A percentile compares a stretch with the other conserved stretches of the same genome.
phyloP scores from a whole-genome alignment of 495 filamentous ascomycete species.

The Podospora comata region DNA sequence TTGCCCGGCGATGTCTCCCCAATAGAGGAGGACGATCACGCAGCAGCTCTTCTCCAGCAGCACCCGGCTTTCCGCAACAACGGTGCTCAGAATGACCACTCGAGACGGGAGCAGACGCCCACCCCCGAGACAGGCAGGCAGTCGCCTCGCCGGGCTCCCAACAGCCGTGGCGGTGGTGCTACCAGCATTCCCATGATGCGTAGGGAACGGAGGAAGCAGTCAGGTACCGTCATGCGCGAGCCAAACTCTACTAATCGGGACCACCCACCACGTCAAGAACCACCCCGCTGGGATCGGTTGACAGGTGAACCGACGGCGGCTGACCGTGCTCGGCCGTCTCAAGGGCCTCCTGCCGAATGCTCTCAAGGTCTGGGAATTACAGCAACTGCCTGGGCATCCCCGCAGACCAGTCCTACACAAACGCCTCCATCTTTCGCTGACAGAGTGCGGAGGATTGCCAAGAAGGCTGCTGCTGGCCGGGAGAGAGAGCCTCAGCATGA shows the following conservation, averaged over 20 bases:
- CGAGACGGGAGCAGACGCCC: neutral
- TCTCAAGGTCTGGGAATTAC: conserved; percentile 38
- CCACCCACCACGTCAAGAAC: conserved; percentile 27
- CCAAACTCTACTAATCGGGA: conserved; percentile 32
- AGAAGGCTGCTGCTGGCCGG: conserved; percentile 30
- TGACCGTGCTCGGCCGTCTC: conserved; percentile 43
- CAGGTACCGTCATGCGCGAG: conserved; percentile 39
- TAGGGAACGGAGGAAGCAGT: conserved; percentile 45
- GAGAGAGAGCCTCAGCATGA: conserved; percentile 24
- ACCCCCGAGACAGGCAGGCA: conserved; percentile 10
- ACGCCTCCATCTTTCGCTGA: conserved; percentile 41
- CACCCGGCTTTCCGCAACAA: conserved; percentile 1
- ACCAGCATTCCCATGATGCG: conserved; percentile 52
- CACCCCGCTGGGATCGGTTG: conserved; percentile 46
- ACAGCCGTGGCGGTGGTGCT: conserved; percentile 14
- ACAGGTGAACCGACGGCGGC: conserved; percentile 50
- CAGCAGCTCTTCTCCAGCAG: neutral
- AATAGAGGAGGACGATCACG: conserved; percentile 45
- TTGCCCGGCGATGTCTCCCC: conserved; percentile 48
- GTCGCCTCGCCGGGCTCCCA: conserved; percentile 18
- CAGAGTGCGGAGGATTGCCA: conserved; percentile 44
- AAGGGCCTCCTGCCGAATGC: conserved; percentile 47
- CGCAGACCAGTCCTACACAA: conserved; percentile 19
- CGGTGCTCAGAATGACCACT: conserved; percentile 6
- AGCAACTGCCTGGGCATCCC: conserved; percentile 24